Evolutionary conservation across 1,284 basidiomycete genomes (phyloP), one percentile per base, ranked within the genome.

Genomic region (Macrocystidia cucumis): DNA sequence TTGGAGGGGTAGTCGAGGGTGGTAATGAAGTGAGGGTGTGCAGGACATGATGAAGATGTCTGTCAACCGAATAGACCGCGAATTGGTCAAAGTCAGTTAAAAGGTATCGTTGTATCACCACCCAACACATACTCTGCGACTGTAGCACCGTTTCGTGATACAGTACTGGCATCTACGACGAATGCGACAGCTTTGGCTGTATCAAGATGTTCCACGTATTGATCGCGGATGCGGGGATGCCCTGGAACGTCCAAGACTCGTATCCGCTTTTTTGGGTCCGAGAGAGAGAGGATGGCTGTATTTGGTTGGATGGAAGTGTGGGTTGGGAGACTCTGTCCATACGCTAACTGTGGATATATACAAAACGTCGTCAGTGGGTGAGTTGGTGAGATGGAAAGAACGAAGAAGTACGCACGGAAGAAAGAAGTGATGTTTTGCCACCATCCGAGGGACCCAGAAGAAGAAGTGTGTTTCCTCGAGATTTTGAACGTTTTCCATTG

Each of bases 271-370:
- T 65, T 66, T 23, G 48, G 46, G 20, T 45, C 48, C 14, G 69
- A 52, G 4, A 79, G 45, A 2, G 58, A 43, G 23, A 77, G 51
- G 3, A 67, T 44, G 4, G 74, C 68, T 1, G 65, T 59, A 50
- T 85, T 89, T 9, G 68, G 65, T 54, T 88, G 85, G 49, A 88
- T 63, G 1, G 85, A 88, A 1, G 81, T 75, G 45, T 84, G 78
- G 3, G 81, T 78, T 25, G 73, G 73, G 5, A 82, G 54, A 1
- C 72, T 68, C 49, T 74, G 69, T 23, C 67, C 64, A 51, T 78
- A 86, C 16, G 69, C 67, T 5, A 88, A 61, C 83, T 88, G 34
- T 44, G 33, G 18, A 45, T 7, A 17, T 8, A 1, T 19, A n/a
- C n/a, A n/a, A n/a, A n/a, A n/a, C n/a, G n/a, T n/a, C n/a, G n/a